A percentile compares a stretch with the other conserved stretches of the same genome.
These are phyloP conservation scores for Scutellaria minor DNA, from an alignment of 257 asterid species.

Conservation along the genomic window DNA sequence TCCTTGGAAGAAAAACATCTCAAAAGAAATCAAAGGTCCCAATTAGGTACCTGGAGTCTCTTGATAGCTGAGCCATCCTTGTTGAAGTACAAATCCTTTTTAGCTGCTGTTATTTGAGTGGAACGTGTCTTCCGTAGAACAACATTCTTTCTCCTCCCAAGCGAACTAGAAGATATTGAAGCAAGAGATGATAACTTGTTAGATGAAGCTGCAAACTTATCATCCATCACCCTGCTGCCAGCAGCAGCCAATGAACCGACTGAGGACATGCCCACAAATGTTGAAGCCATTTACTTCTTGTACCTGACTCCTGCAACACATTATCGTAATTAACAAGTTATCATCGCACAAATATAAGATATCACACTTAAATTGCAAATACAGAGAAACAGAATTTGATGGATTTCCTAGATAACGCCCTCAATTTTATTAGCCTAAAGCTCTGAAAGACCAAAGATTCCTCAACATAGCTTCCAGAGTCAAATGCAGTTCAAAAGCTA, in stretches of 20 bases:
- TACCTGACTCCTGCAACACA: conserved; percentile 32
- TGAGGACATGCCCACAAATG: conserved; percentile 68
- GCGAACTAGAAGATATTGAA: conserved; percentile 58
- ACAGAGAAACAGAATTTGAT: background rate
- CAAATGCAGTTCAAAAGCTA: background rate
- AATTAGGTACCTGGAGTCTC: conserved; percentile 67
- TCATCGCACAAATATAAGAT: background rate
- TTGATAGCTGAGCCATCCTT: conserved; percentile 96
- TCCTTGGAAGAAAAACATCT: background rate
- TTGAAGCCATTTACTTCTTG: conserved; percentile 73
- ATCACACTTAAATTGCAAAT: background rate
- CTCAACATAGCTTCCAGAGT: background rate
- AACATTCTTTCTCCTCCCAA: conserved; percentile 59
- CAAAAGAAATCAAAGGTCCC: conserved; percentile 4
- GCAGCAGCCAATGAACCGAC: conserved; percentile 82
- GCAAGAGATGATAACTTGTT: conserved; percentile 73
- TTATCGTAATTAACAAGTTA: background rate
- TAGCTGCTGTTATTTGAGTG: conserved; percentile 70
- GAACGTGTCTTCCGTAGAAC: conserved; percentile 50
- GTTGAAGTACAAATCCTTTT: conserved; percentile 88
- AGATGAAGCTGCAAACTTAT: conserved; percentile 53
- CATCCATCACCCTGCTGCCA: conserved; percentile 55
- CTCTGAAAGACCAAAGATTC: background rate
- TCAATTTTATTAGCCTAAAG: background rate
- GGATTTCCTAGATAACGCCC: background rate